phyloP scores from a whole-genome alignment of 179 eudicot species.

The Heliamphora ciliata region DNA sequence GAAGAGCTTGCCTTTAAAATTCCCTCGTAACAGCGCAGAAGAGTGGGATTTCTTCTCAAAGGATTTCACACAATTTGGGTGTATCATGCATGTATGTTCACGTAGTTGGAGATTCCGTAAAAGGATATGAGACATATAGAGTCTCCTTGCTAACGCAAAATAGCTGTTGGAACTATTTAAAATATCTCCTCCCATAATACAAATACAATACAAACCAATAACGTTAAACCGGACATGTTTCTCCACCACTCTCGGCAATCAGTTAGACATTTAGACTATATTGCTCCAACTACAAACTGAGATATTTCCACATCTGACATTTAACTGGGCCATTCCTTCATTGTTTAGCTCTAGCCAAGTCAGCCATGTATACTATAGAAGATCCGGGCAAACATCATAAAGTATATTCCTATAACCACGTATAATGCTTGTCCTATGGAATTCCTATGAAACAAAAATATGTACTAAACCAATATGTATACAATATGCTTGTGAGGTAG shows the following conservation, averaged over 20 bases:
- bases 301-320: not conserved
- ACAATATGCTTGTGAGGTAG: not conserved
- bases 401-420: not conserved
- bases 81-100: too few species aligned
- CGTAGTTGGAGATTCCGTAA: too few species aligned
- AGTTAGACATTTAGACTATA: not conserved
- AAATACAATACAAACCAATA: not conserved
- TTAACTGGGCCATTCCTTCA: constrained; percentile 12
- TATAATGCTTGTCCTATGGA: not conserved
- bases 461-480: not conserved
- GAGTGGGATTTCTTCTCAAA: not conserved
- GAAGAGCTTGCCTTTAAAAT: not conserved
- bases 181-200: not conserved
- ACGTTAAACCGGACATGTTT: not conserved
- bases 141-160: not conserved
- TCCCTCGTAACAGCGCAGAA: too few species aligned
- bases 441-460: not conserved
- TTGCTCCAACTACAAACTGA: not conserved
- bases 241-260: not conserved
- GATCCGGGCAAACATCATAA: not conserved
- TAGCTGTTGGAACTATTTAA: not conserved
- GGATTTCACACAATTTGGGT: not conserved
- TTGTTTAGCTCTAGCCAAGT: not conserved
- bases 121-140: not conserved
- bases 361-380: not conserved